phyloP scores from a whole-genome alignment of 2,329 filamentous ascomycete genomes.

The Ophiosphaerella korrae region DNA sequence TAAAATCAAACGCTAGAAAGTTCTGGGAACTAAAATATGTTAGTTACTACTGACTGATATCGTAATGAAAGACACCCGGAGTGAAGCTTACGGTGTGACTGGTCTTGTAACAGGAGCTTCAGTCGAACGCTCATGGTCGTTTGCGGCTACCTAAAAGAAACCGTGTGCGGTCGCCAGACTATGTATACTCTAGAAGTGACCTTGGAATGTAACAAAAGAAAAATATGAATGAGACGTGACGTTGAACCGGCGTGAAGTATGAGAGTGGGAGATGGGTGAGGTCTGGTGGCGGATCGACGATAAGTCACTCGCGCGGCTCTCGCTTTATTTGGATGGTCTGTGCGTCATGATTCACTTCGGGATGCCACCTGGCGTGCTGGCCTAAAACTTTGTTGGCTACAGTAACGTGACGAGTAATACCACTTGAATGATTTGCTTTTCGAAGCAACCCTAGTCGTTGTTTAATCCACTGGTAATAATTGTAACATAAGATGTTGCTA shows the following conservation, averaged over 20 bases:
- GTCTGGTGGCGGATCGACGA: conserved; percentile 20
- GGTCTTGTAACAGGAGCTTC: conserved; percentile 35
- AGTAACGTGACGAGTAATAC: conserved; percentile 4
- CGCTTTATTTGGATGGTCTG: conserved; percentile 18
- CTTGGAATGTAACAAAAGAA: not conserved
- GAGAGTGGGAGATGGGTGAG: conserved; percentile 6
- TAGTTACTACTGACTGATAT: conserved; percentile 13
- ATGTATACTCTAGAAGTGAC: conserved; percentile 7
- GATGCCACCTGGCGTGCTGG: not conserved
- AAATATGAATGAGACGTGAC: conserved; percentile 8
- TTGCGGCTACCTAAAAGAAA: conserved; percentile 13
- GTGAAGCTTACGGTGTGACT: conserved; percentile 31
- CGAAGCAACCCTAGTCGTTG: too few species aligned
- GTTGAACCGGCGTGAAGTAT: conserved; percentile 6
- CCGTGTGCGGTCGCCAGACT: conserved; percentile 14
- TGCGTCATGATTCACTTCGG: conserved; percentile 15
- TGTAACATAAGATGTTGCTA: too few species aligned
- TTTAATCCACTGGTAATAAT: too few species aligned
- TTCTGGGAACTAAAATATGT: conserved; percentile 17
- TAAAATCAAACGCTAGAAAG: conserved; percentile 18
- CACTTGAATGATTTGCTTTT: not conserved
- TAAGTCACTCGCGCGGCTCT: conserved; percentile 1
- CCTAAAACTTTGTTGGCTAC: not conserved
- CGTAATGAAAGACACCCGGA: not conserved
- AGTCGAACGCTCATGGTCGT: conserved; percentile 39